Evolutionary conservation across 2,329 filamentous ascomycete species (phyloP).

Genomic region (Thyridium curvatum): DNA sequence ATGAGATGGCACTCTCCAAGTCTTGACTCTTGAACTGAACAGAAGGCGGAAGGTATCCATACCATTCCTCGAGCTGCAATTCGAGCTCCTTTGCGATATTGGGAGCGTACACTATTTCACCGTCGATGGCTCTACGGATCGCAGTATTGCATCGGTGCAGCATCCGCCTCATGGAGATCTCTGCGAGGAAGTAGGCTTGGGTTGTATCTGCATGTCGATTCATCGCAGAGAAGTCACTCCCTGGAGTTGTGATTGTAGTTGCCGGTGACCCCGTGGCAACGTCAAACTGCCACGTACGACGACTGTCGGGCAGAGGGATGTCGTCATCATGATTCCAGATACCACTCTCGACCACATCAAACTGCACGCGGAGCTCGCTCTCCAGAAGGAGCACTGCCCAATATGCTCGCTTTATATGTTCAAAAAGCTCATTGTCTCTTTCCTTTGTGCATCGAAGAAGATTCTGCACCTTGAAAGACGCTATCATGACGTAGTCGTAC

Average conservation of each 20-base stretch:
- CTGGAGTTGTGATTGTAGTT: not conserved
- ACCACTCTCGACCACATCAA: conserved; percentile 18
- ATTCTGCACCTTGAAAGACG: conserved; percentile 20
- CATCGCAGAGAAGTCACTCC: conserved; percentile 3
- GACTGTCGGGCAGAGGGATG: conserved; percentile 15
- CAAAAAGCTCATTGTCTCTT: conserved; percentile 4
- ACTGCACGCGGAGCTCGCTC: conserved; percentile 18
- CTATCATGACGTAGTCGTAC: conserved; percentile 19
- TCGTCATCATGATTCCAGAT: conserved; percentile 19
- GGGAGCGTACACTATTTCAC: conserved; percentile 16
- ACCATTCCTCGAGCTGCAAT: conserved; percentile 25
- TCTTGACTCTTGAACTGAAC: conserved; percentile 16
- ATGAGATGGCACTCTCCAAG: not conserved
- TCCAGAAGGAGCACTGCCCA: conserved; percentile 19
- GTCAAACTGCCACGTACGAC: conserved; percentile 14
- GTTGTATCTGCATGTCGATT: conserved; percentile 6
- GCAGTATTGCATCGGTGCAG: conserved; percentile 20
- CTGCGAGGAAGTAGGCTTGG: conserved; percentile 21
- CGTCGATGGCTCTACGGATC: conserved; percentile 10
- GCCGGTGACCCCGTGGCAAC: not conserved
- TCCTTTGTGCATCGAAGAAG: conserved; percentile 7
- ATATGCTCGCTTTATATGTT: conserved; percentile 13
- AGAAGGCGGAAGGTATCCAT: conserved; percentile 18
- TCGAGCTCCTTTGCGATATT: conserved; percentile 21
- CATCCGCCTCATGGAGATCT: conserved; percentile 24